phyloP scores from a whole-genome alignment of 2,329 filamentous ascomycete genomes.

The Cryoendolithus antarcticus region DNA sequence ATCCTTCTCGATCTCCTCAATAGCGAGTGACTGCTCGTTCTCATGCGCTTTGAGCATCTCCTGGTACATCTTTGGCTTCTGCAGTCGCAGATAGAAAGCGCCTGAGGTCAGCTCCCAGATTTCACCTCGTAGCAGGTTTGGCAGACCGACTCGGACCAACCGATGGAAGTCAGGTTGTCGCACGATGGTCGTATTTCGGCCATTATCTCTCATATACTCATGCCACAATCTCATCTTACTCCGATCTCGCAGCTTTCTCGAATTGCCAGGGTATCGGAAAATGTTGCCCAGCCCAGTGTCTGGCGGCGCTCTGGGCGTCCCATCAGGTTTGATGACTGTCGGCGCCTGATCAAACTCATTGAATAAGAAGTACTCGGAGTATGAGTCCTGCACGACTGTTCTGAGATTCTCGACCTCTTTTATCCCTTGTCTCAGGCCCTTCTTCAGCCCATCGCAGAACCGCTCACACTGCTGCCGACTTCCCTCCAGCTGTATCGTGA shows the following conservation, averaged over 20 bases:
- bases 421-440: slow-evolving; percentile 72
- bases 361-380: slow-evolving; percentile 62
- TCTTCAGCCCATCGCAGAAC: slow-evolving; percentile 93
- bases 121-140: slow-evolving; percentile 84
- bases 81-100: slow-evolving; percentile 74
- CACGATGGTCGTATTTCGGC: slow-evolving; percentile 80
- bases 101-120: slow-evolving; percentile 94
- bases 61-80: slow-evolving; percentile 69
- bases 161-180: slow-evolving; percentile 97
- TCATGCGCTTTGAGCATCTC: slow-evolving; percentile 76
- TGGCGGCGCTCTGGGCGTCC: slow-evolving; percentile 41
- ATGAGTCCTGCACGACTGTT: slow-evolving; percentile 69
- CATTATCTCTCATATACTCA: slow-evolving; percentile 86
- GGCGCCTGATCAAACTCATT: slow-evolving; percentile 17
- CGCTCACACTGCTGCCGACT: slow-evolving; percentile 81
- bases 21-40: slow-evolving; percentile 81
- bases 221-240: slow-evolving; percentile 98
- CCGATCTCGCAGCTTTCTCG: slow-evolving; percentile 81
- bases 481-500: slow-evolving; percentile 83
- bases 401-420: slow-evolving; percentile 79
- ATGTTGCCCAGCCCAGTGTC: slow-evolving; percentile 87
- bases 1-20: slow-evolving; percentile 98
- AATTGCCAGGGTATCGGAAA: slow-evolving; percentile 89
- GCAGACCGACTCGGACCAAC: slow-evolving; percentile 85
- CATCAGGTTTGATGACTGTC: slow-evolving; percentile 36